phyloP scores from a whole-genome alignment of 2,329 filamentous ascomycete species.

The Clarireedia paspali region DNA sequence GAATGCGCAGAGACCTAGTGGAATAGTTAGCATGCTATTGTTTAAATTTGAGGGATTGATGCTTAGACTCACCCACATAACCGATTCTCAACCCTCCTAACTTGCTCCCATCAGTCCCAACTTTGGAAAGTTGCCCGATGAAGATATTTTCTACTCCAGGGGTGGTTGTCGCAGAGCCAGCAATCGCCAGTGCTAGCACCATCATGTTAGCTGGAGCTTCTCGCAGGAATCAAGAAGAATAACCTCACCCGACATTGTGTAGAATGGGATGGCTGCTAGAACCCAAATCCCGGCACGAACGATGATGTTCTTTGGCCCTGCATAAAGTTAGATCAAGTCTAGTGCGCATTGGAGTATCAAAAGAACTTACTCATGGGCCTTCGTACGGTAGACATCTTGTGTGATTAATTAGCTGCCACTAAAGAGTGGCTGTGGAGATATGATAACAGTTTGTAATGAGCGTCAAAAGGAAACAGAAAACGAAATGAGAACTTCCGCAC shows the following conservation, averaged over 20 bases:
- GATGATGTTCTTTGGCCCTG: constrained; percentile 5
- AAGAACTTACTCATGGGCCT: constrained; percentile 6
- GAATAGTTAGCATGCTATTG: neutral
- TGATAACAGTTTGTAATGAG: neutral
- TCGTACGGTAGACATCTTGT: constrained; percentile 2
- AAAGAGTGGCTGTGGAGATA: neutral
- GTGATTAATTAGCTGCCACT: neutral
- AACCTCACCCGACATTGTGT: neutral
- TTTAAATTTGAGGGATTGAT: neutral
- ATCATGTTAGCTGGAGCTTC: neutral
- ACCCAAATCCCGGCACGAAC: constrained; percentile 4
- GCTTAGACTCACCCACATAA: neutral
- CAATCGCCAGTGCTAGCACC: constrained; percentile 2
- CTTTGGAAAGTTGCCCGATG: neutral
- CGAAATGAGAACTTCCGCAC: neutral
- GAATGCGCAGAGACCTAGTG: constrained; percentile 3
- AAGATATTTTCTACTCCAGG: constrained; percentile 4
- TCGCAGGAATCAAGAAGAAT: neutral
- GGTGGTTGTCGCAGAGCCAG: constrained; percentile 2
- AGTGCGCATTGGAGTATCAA: neutral
- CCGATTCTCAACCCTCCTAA: constrained; percentile 1
- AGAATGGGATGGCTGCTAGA: constrained; percentile 3
- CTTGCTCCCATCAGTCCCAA: neutral
- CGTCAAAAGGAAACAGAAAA: neutral
- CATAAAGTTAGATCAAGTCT: neutral